These are phyloP conservation scores for Articulospora tetracladia DNA, from an alignment of 495 filamentous ascomycete genomes.

Conservation along the genomic window DNA sequence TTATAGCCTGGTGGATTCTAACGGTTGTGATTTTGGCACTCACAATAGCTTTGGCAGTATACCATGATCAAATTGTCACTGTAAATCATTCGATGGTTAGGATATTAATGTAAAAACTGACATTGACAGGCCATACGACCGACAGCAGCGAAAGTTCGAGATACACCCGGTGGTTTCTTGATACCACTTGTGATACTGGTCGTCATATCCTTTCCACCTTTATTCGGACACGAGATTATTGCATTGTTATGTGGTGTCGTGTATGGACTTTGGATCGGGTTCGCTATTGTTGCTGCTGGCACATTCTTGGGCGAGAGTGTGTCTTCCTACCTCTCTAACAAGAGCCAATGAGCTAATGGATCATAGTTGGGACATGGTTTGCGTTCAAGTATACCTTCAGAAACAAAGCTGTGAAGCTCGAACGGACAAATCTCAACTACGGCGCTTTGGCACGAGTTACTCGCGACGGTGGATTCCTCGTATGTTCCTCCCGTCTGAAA, in stretches of 20 bases:
- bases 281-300: constrained; percentile 29
- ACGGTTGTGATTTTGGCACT: not conserved
- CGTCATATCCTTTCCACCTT: constrained; percentile 30
- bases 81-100: not conserved
- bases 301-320: constrained; percentile 29
- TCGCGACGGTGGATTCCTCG: constrained; percentile 30
- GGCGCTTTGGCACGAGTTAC: constrained; percentile 28
- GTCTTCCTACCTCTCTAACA: not conserved
- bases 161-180: constrained; percentile 26
- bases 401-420: constrained; percentile 24
- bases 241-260: constrained; percentile 30
- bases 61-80: constrained; percentile 4
- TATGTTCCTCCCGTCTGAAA: no score
- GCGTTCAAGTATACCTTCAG: constrained; percentile 28
- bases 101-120: not conserved
- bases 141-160: constrained; percentile 26
- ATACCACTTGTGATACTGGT: constrained; percentile 32
- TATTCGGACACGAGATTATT: constrained; percentile 32
- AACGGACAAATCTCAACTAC: constrained; percentile 32
- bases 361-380: constrained; percentile 28
- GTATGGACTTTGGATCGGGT: constrained; percentile 31
- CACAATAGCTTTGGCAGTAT: not conserved
- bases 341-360: not conserved
- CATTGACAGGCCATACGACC: constrained; percentile 25
- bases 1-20: constrained; percentile 7